These are phyloP conservation scores for Dothideomycetidae sp. DNA, from an alignment of 2,329 filamentous ascomycete species.

Conservation along the genomic window DNA sequence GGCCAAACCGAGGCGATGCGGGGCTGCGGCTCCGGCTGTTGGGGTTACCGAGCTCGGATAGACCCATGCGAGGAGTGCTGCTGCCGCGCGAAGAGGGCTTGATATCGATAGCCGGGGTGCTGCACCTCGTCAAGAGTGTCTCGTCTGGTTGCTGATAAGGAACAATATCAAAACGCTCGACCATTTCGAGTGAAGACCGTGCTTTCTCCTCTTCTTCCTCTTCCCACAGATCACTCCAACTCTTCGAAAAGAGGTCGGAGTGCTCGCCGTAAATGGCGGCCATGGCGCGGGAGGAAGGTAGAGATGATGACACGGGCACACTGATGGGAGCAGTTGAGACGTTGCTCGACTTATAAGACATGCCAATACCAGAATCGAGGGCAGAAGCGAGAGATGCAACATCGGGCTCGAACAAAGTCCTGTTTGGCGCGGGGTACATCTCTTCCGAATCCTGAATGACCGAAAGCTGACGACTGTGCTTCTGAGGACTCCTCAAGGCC, in stretches of 20 bases:
- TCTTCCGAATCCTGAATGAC: constrained; percentile 73
- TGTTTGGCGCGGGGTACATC: constrained; percentile 66
- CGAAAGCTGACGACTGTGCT: constrained; percentile 67
- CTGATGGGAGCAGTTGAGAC: constrained; percentile 39
- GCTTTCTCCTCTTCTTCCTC: constrained; percentile 71
- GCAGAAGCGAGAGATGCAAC: constrained; percentile 75
- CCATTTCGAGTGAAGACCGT: constrained; percentile 24
- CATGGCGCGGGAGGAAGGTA: constrained; percentile 54
- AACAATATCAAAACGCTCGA: constrained; percentile 24
- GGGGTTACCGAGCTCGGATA: constrained; percentile 41
- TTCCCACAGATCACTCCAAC: constrained; percentile 97
- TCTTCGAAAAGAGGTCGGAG: constrained; percentile 77
- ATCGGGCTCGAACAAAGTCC: constrained; percentile 53
- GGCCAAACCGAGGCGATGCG: constrained; percentile 7
- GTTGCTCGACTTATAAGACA: constrained; percentile 63
- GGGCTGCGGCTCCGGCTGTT: constrained; percentile 27
- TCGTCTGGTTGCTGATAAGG: constrained; percentile 42
- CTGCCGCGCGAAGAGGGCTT: constrained; percentile 36
- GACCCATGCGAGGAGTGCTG: constrained; percentile 36
- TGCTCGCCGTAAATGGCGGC: constrained; percentile 67
- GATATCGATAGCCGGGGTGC: constrained; percentile 17
- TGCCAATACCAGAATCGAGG: constrained; percentile 65
- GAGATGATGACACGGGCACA: constrained; percentile 57
- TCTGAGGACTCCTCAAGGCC: constrained; percentile 62
- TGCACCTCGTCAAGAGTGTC: constrained; percentile 21